phyloP scores from a whole-genome alignment of 768 basidiomycete genomes.

The Calocybe indica region DNA sequence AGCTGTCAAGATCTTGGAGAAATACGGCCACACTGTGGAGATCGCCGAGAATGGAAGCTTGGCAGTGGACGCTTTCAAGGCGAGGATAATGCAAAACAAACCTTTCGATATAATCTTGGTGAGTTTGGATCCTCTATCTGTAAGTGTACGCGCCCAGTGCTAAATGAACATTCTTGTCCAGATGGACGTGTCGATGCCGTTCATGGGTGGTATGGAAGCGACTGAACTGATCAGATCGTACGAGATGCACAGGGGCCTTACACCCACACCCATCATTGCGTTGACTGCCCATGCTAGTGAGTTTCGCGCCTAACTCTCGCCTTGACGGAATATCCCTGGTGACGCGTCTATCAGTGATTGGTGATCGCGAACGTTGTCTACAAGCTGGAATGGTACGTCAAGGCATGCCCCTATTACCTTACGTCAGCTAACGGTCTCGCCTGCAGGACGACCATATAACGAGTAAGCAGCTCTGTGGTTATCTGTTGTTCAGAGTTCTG shows the following conservation, averaged over 20 bases:
- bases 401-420: slow-evolving; percentile 1
- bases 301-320: slow-evolving; percentile 25
- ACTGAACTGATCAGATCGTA: slow-evolving; percentile 87
- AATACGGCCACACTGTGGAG: slow-evolving; percentile 91
- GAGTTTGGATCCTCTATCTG: slow-evolving; percentile 21
- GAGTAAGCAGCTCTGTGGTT: slow-evolving; percentile 38
- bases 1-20: slow-evolving; percentile 94
- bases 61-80: slow-evolving; percentile 89
- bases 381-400: slow-evolving; percentile 40
- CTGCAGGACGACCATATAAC: slow-evolving; percentile 69
- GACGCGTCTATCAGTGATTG: slow-evolving; percentile 60
- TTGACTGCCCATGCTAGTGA: slow-evolving; percentile 94
- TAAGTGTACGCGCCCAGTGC: slow-evolving; percentile 1
- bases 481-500: slow-evolving; percentile 3
- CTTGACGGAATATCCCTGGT: background rate
- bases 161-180: slow-evolving; percentile 19
- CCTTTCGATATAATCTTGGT: slow-evolving; percentile 93
- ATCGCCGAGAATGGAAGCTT: slow-evolving; percentile 96
- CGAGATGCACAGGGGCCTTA: slow-evolving; percentile 59
- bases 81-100: slow-evolving; percentile 57
- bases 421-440: background rate
- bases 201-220: slow-evolving; percentile 98
- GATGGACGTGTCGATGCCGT: slow-evolving; percentile 99
- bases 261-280: slow-evolving; percentile 88
- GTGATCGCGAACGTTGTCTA: slow-evolving; percentile 47